Base-by-base conservation (phyloP, 1,284 basidiomycete species). In the Sporisorium reilianum region DNA sequence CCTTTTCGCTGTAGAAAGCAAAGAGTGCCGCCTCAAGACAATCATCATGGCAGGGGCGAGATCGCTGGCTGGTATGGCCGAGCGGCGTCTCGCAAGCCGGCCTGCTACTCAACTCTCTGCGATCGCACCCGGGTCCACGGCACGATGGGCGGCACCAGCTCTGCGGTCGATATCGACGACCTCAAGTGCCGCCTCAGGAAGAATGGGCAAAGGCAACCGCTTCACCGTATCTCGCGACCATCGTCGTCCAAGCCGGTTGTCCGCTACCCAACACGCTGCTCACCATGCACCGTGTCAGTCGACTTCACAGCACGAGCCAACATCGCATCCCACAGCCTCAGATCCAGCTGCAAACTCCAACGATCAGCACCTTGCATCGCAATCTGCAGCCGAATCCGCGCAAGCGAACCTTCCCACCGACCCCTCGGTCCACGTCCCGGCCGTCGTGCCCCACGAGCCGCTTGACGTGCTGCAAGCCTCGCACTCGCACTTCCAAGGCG, bases 401-500 rank as follows among this genome's bases (percentile, higher is more conserved):
- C 22, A 60, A 25, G n/a, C 55, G 11, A 30, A 18, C 6, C 9
- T 46, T 7, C 38, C 49, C 6, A 51, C 49, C 2, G 71, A 75
- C 41, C 66, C 71, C 30, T 58, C 71, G 1, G 26, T 75, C 12
- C 32, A 57, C 45, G 45, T 61, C n/a, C 42, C 64, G 2, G 72
- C 64, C 11, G 40, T 71, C 6, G 50, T 77, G 0, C 74, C 74
- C 0, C 22, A 72, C 14, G 72, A 59, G 20, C 68, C 73, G 3
- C 54, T 40, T 22, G 74, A 65, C 23, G 65, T 76, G 4, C 64
- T 78, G 2, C 59, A 78, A 42, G 32, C 64, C 11, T 56, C 60
- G 10, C 10, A 40, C 9, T 14, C 41, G n/a, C 20, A 49, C 30
- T 65, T 64, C 40, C 38, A 45, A 3, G 55, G 63, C 11, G 67